These are phyloP conservation scores for Papiliotrema terrestris DNA, from an alignment of 1,284 basidiomycete species.

Conservation along the genomic window DNA sequence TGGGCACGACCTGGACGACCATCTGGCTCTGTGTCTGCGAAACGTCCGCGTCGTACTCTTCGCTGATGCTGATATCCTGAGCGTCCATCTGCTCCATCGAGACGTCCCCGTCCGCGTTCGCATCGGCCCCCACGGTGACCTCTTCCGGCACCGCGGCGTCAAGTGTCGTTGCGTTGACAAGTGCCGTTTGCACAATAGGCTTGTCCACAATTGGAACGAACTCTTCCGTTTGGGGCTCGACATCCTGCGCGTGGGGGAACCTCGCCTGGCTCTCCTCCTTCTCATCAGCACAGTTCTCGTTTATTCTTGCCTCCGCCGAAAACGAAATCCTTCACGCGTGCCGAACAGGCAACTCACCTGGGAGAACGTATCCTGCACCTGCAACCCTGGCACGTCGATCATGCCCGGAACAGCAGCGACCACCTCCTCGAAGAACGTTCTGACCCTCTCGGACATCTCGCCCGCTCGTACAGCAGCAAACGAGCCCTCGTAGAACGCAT, in stretches of 20 bases:
- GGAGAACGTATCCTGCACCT: constrained; percentile 11
- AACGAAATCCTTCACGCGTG: background rate
- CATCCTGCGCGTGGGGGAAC: constrained; percentile 18
- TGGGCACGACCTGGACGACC: background rate
- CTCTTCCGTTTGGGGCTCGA: background rate
- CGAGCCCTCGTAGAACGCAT: constrained; percentile 32
- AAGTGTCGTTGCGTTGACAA: constrained; percentile 1
- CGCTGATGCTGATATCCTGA: background rate
- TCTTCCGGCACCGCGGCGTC: background rate
- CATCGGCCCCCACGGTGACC: background rate
- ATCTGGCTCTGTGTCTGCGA: constrained; percentile 11
- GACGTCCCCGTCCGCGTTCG: background rate
- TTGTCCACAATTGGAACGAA: background rate
- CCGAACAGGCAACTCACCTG: constrained; percentile 4
- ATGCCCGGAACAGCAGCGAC: constrained; percentile 30
- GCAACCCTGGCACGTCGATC: constrained; percentile 32
- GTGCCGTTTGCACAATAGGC: no score
- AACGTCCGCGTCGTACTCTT: constrained; percentile 35
- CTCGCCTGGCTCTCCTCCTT: constrained; percentile 23
- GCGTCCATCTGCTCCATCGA: background rate
- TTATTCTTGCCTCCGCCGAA: no score
- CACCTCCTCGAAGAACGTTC: constrained; percentile 31
- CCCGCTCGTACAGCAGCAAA: constrained; percentile 24
- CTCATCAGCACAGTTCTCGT: background rate
- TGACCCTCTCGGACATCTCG: constrained; percentile 30